A percentile compares a stretch with the other conserved stretches of the same genome.
Evolutionary conservation across 1,284 basidiomycete genomes (phyloP).

Genomic region (Wolfiporia cocos): DNA sequence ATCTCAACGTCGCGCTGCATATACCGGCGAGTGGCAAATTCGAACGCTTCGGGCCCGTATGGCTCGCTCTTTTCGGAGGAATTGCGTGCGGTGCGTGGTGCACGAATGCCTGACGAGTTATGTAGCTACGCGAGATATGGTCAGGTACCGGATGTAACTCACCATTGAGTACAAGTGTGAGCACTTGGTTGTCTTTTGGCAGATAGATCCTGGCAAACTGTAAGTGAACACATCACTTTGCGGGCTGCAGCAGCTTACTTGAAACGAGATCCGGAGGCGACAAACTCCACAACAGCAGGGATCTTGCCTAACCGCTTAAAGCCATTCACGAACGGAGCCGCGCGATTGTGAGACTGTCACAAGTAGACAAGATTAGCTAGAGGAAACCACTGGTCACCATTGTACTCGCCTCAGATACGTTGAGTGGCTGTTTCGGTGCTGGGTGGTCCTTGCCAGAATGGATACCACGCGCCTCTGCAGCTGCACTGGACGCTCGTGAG

Average conservation of each 20-base stretch:
- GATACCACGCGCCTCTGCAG: slow-evolving; percentile 76
- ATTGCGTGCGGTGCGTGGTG: slow-evolving; percentile 79
- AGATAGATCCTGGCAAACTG: slow-evolving; percentile 56
- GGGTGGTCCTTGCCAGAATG: slow-evolving; percentile 90
- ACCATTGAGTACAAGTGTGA: slow-evolving; percentile 88
- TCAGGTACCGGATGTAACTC: slow-evolving; percentile 19
- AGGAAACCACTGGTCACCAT: slow-evolving; percentile 4
- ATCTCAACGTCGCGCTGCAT: slow-evolving; percentile 97
- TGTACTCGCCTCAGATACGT: slow-evolving; percentile 69
- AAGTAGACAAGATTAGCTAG: neutral
- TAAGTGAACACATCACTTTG: neutral
- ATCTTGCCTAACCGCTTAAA: slow-evolving; percentile 89
- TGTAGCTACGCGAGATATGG: too few species aligned
- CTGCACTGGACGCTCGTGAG: slow-evolving; percentile 46
- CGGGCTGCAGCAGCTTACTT: slow-evolving; percentile 46
- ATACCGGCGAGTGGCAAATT: slow-evolving; percentile 75
- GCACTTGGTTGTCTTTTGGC: slow-evolving; percentile 87
- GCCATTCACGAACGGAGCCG: slow-evolving; percentile 80
- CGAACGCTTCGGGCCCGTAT: slow-evolving; percentile 78
- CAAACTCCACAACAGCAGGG: slow-evolving; percentile 88
- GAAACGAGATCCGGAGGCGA: slow-evolving; percentile 90
- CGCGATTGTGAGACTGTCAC: slow-evolving; percentile 67
- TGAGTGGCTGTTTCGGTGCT: slow-evolving; percentile 66
- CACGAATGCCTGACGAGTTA: slow-evolving; percentile 69
- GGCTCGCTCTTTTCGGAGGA: slow-evolving; percentile 86